Conservation (phyloP, 345 rosid species). For the Eucalyptus sp. region DNA sequence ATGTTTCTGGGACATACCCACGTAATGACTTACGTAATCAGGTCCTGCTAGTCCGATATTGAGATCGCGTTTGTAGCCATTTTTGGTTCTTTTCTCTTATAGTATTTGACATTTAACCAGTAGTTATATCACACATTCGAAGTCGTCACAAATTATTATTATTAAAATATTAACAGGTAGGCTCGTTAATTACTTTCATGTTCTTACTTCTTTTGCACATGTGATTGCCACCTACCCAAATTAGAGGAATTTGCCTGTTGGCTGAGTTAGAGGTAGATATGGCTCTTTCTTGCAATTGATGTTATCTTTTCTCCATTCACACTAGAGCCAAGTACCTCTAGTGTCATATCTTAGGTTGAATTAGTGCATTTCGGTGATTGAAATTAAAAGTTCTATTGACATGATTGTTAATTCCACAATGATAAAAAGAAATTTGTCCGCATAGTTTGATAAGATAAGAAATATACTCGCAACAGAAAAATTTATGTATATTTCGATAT, state of each 20-base stretch:
- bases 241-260: neutral
- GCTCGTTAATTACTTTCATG: neutral
- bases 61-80: neutral
- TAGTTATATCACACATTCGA: neutral
- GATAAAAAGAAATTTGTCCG: neutral
- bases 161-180: neutral
- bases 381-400: neutral
- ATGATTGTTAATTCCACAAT: neutral
- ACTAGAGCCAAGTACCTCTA: neutral
- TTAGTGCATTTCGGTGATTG: neutral
- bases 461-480: neutral
- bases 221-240: neutral
- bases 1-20: neutral
- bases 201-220: neutral
- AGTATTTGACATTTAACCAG: neutral
- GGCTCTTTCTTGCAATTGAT: neutral
- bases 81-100: neutral
- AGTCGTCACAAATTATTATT: neutral
- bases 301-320: neutral
- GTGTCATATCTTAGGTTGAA: neutral
- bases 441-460: neutral
- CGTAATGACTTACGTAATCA: neutral
- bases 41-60: neutral
- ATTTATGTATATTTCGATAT: neutral
- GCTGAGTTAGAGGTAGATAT: neutral